phyloP scores from a whole-genome alignment of 169 alveolate genomes.

The Neospora caninum region DNA sequence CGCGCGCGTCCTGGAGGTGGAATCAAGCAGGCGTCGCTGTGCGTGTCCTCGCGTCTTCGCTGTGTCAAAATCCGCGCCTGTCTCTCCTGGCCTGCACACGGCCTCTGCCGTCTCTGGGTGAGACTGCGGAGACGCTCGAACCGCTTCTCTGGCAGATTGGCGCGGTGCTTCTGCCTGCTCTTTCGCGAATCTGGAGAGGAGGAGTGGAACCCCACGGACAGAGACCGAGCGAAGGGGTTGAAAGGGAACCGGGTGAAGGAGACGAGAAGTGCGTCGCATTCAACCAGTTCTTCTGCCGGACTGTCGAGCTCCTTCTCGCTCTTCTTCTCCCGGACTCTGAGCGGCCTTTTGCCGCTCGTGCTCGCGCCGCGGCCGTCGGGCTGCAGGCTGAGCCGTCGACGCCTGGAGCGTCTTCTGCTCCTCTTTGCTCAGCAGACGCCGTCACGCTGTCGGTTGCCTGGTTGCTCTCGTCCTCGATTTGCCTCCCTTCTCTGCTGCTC shows the following conservation, averaged over 20 bases:
- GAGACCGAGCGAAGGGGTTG: not conserved
- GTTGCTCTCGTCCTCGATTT: not conserved
- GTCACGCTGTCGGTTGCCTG: not conserved
- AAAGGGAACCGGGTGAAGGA: not conserved
- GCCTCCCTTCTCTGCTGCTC: conserved; percentile 1
- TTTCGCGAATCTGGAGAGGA: not conserved
- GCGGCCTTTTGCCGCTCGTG: not conserved
- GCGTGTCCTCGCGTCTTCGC: not conserved
- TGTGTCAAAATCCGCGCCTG: not conserved
- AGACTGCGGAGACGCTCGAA: not conserved
- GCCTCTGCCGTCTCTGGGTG: conserved; percentile 3
- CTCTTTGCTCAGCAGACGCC: not conserved
- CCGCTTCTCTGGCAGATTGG: conserved; percentile 1
- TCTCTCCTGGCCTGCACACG: not conserved
- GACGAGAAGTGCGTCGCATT: not conserved
- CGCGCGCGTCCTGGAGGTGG: not conserved
- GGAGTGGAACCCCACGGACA: not conserved
- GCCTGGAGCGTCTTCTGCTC: not conserved
- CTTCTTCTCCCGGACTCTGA: not conserved
- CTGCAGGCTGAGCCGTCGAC: not conserved
- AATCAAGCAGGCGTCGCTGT: not conserved
- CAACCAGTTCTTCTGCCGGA: not conserved
- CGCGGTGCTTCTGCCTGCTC: not conserved
- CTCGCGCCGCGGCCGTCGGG: not conserved
- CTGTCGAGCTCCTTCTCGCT: not conserved